Conservation (phyloP, 306 rosid genomes). For the Gillenia trifoliata region DNA sequence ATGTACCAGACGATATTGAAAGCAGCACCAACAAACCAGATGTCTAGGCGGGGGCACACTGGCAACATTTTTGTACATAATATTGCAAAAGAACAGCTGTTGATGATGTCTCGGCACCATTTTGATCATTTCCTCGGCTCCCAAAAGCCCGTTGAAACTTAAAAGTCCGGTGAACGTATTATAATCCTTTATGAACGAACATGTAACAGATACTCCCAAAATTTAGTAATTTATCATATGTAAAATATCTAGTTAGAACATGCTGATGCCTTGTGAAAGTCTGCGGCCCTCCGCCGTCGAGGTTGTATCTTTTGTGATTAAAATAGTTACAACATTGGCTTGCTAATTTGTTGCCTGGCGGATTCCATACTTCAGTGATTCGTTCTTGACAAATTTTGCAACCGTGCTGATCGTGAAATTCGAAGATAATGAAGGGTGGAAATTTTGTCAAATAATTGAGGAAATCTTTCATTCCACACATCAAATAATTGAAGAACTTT, state of each 20-base stretch:
- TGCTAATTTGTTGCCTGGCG: background rate
- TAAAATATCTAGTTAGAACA: background rate
- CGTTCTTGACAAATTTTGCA: background rate
- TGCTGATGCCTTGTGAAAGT: background rate
- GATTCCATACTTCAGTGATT: background rate
- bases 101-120: background rate
- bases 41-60: constrained; percentile 19
- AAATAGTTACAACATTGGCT: background rate
- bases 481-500: background rate
- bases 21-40: constrained; percentile 45
- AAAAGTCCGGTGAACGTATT: background rate
- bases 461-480: background rate
- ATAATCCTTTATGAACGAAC: background rate
- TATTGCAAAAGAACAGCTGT: background rate
- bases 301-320: constrained; percentile 1
- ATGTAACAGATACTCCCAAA: background rate
- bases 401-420: background rate
- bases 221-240: background rate
- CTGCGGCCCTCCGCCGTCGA: background rate
- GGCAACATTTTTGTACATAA: constrained; percentile 21
- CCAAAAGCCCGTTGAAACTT: background rate
- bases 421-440: background rate
- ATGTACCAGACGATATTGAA: constrained; percentile 52
- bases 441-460: background rate
- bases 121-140: background rate